phyloP scores from a whole-genome alignment of 495 filamentous ascomycete genomes.

The Massariosphaeria phaeospora region DNA sequence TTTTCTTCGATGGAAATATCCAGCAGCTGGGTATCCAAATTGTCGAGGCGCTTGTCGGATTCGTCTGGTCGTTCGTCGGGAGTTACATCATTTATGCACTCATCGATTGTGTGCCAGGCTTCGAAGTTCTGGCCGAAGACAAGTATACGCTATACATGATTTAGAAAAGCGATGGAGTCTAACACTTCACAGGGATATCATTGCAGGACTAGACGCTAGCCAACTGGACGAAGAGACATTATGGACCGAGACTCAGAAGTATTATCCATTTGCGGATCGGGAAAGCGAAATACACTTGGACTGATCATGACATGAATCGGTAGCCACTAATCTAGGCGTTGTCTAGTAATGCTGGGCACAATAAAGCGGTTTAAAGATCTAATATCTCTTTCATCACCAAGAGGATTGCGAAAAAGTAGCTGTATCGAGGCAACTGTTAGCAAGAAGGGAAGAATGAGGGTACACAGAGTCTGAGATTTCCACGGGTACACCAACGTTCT shows the following conservation, averaged over 20 bases:
- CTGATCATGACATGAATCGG: too few relatives aligned
- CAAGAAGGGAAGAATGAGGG: too few relatives aligned
- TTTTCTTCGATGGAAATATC: constrained; percentile 37
- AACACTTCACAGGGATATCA: constrained; percentile 40
- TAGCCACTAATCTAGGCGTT: too few relatives aligned
- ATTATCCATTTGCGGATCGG: constrained; percentile 42
- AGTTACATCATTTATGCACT: constrained; percentile 28
- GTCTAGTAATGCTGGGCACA: too few relatives aligned
- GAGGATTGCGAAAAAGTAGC: too few relatives aligned
- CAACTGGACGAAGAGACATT: constrained; percentile 48
- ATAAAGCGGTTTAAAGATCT: too few relatives aligned
- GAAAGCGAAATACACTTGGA: constrained; percentile 18
- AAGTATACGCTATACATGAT: constrained; percentile 18
- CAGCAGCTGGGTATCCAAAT: constrained; percentile 33
- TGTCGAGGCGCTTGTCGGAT: constrained; percentile 43
- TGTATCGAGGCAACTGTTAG: too few relatives aligned
- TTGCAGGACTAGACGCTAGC: constrained; percentile 46
- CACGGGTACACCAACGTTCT: too few relatives aligned
- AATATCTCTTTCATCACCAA: too few relatives aligned
- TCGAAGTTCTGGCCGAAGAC: constrained; percentile 31
- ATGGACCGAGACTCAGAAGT: constrained; percentile 42
- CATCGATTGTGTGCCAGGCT: constrained; percentile 30
- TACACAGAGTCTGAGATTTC: too few relatives aligned
- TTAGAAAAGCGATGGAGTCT: constrained; percentile 20
- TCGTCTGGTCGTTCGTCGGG: constrained; percentile 40